Evolutionary conservation across 1,284 basidiomycete species (phyloP).

Genomic region (Pholiota adiposa): DNA sequence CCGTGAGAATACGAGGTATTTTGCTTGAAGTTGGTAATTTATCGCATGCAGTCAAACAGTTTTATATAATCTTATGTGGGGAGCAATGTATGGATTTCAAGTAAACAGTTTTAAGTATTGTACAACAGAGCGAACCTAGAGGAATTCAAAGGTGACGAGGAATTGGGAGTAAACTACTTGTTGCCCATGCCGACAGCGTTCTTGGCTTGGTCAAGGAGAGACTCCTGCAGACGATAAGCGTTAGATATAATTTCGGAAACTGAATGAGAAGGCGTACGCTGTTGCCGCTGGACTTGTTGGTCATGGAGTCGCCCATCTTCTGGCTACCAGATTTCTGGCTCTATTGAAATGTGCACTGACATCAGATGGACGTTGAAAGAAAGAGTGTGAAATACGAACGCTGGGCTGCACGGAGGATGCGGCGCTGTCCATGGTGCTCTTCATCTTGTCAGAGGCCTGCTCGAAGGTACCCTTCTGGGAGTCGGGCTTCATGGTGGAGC

Average conservation of each 20-base stretch:
- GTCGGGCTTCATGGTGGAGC: slow-evolving; percentile 54
- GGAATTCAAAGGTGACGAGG: not conserved
- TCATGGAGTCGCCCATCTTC: slow-evolving; percentile 46
- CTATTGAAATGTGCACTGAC: slow-evolving; percentile 24
- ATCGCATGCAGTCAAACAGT: no score
- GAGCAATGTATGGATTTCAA: not conserved
- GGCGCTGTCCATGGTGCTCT: slow-evolving; percentile 45
- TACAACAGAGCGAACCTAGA: not conserved
- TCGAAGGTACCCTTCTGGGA: slow-evolving; percentile 58
- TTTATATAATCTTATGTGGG: no score
- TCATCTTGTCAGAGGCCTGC: slow-evolving; percentile 57
- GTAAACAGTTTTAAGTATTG: slow-evolving; percentile 4
- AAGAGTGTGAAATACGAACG: slow-evolving; percentile 27
- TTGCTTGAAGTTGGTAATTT: no score
- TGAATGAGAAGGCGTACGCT: slow-evolving; percentile 25
- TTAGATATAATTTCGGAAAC: slow-evolving; percentile 2
- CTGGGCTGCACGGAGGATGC: slow-evolving; percentile 48
- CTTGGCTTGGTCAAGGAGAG: slow-evolving; percentile 54
- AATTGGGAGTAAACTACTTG: slow-evolving; percentile 13
- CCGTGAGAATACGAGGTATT: no score
- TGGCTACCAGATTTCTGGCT: slow-evolving; percentile 51
- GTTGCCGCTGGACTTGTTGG: slow-evolving; percentile 45
- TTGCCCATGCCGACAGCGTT: slow-evolving; percentile 50
- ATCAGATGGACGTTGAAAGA: not conserved
- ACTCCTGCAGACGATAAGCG: slow-evolving; percentile 32